Percentiles rank a stretch among this genome's conserved stretches.
phyloP scores from a whole-genome alignment of 495 filamentous ascomycete genomes.

The Aspergillus haitiensis region DNA sequence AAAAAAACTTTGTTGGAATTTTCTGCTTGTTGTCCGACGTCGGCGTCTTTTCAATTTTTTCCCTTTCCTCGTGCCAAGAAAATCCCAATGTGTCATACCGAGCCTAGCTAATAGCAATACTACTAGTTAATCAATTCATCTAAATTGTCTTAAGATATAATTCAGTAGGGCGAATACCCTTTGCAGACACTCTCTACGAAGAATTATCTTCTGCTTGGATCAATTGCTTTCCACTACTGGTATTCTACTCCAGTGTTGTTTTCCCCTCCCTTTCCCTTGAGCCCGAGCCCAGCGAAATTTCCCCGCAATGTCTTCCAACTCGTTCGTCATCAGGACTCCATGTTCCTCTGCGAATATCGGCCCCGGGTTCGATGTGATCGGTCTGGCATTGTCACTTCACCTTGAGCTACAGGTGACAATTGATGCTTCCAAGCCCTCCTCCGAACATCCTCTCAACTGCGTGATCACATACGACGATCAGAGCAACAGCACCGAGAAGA shows the following conservation, averaged over 20 bases:
- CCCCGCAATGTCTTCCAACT: slow-evolving; percentile 39
- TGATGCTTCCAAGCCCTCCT: slow-evolving; percentile 51
- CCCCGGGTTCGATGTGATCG: slow-evolving; percentile 96
- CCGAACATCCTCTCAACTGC: slow-evolving; percentile 74
- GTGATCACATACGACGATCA: slow-evolving; percentile 84
- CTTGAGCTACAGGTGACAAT: slow-evolving; percentile 80
- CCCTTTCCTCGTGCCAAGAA: slow-evolving; percentile 33
- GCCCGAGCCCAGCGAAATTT: background rate
- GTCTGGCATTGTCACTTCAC: slow-evolving; percentile 85
- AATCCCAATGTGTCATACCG: slow-evolving; percentile 21
- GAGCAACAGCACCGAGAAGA: slow-evolving; percentile 68
- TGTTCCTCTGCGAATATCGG: slow-evolving; percentile 96
- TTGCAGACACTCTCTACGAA: background rate
- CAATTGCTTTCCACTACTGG: slow-evolving; percentile 3
- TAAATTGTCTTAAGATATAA: background rate
- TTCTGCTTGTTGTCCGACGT: slow-evolving; percentile 29
- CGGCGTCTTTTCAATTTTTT: slow-evolving; percentile 25
- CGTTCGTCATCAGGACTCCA: slow-evolving; percentile 65
- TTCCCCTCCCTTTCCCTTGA: background rate
- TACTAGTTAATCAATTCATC: background rate
- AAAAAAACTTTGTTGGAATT: slow-evolving; percentile 8
- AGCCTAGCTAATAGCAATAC: slow-evolving; percentile 31
- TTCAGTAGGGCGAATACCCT: background rate
- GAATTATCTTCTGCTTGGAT: background rate
- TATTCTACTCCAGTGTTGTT: background rate